These are phyloP conservation scores for Scutellaria barbata DNA, from an alignment of 257 asterid species.

Conservation along the genomic window DNA sequence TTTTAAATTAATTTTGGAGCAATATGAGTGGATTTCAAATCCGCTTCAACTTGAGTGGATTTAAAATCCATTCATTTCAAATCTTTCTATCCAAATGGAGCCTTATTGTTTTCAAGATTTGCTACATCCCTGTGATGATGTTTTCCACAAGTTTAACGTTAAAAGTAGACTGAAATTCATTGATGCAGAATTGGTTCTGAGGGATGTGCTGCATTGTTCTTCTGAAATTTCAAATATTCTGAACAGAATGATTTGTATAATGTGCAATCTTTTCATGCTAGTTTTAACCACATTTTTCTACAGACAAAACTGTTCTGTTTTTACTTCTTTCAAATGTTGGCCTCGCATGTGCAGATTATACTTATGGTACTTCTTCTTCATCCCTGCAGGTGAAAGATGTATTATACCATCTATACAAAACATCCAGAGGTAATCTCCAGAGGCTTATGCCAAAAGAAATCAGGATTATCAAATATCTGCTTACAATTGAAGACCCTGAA, in stretches of 20 bases:
- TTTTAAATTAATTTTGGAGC: no score
- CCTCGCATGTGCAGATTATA: no score
- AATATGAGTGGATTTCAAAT: no score
- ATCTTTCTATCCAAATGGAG: no score
- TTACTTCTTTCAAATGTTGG: no score
- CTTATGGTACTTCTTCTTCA: neutral
- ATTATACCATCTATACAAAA: slow-evolving; percentile 71
- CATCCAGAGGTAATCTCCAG: slow-evolving; percentile 80
- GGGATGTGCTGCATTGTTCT: slow-evolving; percentile 39
- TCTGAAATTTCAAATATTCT: neutral
- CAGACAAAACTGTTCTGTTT: no score
- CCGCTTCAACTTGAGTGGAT: no score
- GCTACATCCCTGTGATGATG: slow-evolving; percentile 49
- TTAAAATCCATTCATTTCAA: no score
- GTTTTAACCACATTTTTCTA: no score
- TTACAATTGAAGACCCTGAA: slow-evolving; percentile 84
- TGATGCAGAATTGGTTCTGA: slow-evolving; percentile 53
- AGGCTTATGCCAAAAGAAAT: slow-evolving; percentile 91
- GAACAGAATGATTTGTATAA: neutral
- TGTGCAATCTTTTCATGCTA: no score
- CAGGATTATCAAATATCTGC: slow-evolving; percentile 83
- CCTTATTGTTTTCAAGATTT: neutral
- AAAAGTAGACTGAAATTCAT: slow-evolving; percentile 54
- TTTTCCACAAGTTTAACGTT: slow-evolving; percentile 38
- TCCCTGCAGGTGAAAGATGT: slow-evolving; percentile 75